Evolutionary conservation across 805 yeast species (phyloP).

Genomic region (Candida namnaoensis): DNA sequence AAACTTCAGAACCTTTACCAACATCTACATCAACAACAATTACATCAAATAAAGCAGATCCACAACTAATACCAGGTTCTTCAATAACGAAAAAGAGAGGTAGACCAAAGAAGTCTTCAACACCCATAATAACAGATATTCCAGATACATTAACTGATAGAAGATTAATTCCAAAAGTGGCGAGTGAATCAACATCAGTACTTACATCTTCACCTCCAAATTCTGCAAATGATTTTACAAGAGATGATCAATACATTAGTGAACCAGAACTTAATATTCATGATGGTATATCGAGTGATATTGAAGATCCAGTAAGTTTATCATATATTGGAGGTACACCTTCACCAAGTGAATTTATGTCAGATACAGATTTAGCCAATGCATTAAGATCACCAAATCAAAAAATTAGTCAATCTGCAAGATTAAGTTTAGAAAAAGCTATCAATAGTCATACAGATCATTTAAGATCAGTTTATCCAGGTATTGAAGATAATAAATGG

Average conservation of each 20-base stretch:
- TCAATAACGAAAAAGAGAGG: background rate
- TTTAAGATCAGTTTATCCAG: slow-evolving; percentile 2
- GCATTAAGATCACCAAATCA: slow-evolving; percentile 25
- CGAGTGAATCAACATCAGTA: background rate
- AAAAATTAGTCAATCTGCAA: slow-evolving; percentile 10
- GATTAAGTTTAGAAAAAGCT: slow-evolving; percentile 16
- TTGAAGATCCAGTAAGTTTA: slow-evolving; percentile 10
- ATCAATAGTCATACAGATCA: slow-evolving; percentile 8
- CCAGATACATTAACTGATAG: slow-evolving; percentile 3
- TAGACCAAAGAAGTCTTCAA: background rate
- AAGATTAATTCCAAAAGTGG: background rate
- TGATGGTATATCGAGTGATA: slow-evolving; percentile 27
- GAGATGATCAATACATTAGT: slow-evolving; percentile 3
- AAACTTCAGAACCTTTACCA: background rate
- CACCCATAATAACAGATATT: background rate
- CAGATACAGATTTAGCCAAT: slow-evolving; percentile 41
- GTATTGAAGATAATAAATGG: slow-evolving; percentile 10
- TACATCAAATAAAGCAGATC: background rate
- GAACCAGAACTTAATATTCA: slow-evolving; percentile 18
- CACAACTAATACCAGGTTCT: background rate
- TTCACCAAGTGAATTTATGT: slow-evolving; percentile 45
- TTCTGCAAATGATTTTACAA: slow-evolving; percentile 2
- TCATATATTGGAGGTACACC: slow-evolving; percentile 22
- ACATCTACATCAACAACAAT: background rate
- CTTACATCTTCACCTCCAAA: slow-evolving; percentile 1